Evolutionary conservation across 2,329 filamentous ascomycete species (phyloP).

Genomic region (Paecilomyces variotii): DNA sequence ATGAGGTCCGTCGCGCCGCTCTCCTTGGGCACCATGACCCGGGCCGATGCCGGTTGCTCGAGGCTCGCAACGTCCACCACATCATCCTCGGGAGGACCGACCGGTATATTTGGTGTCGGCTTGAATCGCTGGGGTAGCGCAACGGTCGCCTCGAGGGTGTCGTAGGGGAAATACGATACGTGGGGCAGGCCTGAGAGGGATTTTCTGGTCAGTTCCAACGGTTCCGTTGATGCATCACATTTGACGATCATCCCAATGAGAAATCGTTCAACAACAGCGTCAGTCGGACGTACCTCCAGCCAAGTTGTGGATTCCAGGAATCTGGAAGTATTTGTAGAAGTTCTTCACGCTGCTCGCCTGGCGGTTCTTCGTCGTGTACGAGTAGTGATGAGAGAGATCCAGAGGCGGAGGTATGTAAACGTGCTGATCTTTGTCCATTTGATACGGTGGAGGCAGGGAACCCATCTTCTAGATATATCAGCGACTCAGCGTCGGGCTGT

Average conservation of each 20-base stretch:
- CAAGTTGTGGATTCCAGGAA: slow-evolving; percentile 54
- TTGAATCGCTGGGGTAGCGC: slow-evolving; percentile 67
- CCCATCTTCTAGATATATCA: background rate
- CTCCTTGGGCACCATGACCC: slow-evolving; percentile 65
- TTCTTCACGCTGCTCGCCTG: slow-evolving; percentile 62
- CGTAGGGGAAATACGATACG: slow-evolving; percentile 76
- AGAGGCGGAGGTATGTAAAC: slow-evolving; percentile 42
- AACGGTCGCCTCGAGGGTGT: slow-evolving; percentile 76
- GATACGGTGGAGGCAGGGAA: background rate
- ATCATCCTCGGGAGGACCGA: slow-evolving; percentile 37
- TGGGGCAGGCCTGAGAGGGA: slow-evolving; percentile 64
- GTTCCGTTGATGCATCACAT: background rate
- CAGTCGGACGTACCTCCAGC: slow-evolving; percentile 43
- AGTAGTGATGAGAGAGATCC: slow-evolving; percentile 74
- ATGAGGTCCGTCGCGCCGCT: slow-evolving; percentile 50
- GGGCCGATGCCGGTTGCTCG: slow-evolving; percentile 33
- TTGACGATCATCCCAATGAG: background rate
- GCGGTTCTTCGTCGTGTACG: slow-evolving; percentile 58
- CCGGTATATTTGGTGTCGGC: slow-evolving; percentile 57
- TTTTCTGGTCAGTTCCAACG: slow-evolving; percentile 3
- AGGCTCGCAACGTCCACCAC: slow-evolving; percentile 27
- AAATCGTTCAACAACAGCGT: background rate
- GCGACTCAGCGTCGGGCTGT: background rate
- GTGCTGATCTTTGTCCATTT: background rate
- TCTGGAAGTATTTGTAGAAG: slow-evolving; percentile 76